phyloP scores from a whole-genome alignment of 164 flowering plant genomes.

The Paratinospora sagittata region DNA sequence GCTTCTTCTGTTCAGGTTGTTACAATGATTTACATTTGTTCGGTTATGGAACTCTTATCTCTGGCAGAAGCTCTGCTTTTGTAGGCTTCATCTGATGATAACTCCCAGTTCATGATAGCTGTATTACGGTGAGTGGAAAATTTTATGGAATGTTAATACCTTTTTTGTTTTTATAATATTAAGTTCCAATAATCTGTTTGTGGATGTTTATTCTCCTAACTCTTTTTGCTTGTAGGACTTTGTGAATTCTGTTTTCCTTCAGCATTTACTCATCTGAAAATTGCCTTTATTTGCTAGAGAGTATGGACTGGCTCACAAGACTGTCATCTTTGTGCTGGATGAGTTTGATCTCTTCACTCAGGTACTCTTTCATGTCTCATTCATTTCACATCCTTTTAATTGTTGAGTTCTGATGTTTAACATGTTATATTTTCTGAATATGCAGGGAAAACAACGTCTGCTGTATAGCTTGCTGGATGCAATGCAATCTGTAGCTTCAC shows the following conservation, averaged over 20 bases:
- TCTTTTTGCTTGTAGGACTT: neutral
- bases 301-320: conserved; percentile 91
- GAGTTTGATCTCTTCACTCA: conserved; percentile 93
- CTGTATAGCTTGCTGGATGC: conserved; percentile 96
- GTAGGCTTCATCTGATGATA: conserved; percentile 95
- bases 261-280: conserved; percentile 3
- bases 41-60: conserved; percentile 9
- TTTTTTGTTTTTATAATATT: neutral
- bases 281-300: conserved; percentile 45
- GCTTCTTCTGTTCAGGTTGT: conserved; percentile 13
- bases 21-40: conserved; percentile 6
- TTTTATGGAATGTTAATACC: neutral
- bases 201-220: neutral
- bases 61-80: conserved; percentile 12
- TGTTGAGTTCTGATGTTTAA: neutral
- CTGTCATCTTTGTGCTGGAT: conserved; percentile 80
- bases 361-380: conserved; percentile 33
- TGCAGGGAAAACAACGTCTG: conserved; percentile 88
- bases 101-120: conserved; percentile 75
- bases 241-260: neutral
- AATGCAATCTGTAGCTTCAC: conserved; percentile 92
- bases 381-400: neutral
- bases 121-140: conserved; percentile 62
- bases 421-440: neutral
- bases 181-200: neutral